Evolutionary conservation across 129 eudicot genomes (phyloP).

Genomic region (Flaveria ramosissima): DNA sequence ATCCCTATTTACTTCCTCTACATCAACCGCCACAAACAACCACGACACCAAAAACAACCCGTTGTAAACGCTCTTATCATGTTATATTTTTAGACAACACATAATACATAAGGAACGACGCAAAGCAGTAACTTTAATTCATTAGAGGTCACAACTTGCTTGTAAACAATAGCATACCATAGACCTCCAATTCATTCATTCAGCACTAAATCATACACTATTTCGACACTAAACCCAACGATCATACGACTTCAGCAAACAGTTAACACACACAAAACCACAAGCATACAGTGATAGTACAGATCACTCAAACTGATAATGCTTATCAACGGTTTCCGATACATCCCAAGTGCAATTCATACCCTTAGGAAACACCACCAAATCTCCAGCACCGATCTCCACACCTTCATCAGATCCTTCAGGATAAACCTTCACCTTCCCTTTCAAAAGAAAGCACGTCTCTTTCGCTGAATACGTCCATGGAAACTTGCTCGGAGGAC

Average conservation of each 20-base stretch:
- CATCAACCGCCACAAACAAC: too few relatives aligned
- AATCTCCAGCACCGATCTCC: conserved; percentile 87
- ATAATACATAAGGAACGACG: background rate
- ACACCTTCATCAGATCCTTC: conserved; percentile 79
- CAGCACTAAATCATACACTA: background rate
- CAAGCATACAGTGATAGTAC: background rate
- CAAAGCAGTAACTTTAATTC: background rate
- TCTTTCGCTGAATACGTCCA: conserved; percentile 88
- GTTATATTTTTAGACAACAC: background rate
- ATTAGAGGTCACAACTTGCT: background rate
- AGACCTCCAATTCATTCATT: background rate
- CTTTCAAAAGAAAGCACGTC: conserved; percentile 77
- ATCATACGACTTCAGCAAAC: conserved; percentile 2
- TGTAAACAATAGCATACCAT: background rate
- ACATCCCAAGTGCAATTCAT: conserved; percentile 99
- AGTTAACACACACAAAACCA: background rate
- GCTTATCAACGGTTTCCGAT: conserved; percentile 88
- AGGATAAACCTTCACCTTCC: conserved; percentile 92
- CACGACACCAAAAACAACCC: too few relatives aligned
- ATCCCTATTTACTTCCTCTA: too few relatives aligned
- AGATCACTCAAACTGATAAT: conserved; percentile 62
- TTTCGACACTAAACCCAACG: background rate
- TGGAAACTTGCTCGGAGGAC: conserved; percentile 96
- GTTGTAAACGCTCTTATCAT: too few relatives aligned
- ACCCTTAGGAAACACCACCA: conserved; percentile 85